Percentiles rank a stretch among this genome's conserved stretches.
Evolutionary conservation across 2,329 filamentous ascomycete species (phyloP).

Genomic region (Fusarium luffae): DNA sequence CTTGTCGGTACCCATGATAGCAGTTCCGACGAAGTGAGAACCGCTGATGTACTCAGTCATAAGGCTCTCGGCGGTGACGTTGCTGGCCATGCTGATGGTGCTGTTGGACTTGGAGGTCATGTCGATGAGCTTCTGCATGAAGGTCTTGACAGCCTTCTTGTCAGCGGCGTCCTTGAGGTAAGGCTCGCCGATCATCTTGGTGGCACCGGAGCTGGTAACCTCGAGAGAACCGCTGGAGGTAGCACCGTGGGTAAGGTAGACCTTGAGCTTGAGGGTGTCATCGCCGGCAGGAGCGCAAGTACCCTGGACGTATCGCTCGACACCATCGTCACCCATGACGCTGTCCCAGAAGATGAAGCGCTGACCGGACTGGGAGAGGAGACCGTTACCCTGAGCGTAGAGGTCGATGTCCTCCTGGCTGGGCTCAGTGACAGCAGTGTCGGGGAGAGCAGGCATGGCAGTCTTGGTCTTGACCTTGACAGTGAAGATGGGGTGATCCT

Average conservation of each 20-base stretch:
- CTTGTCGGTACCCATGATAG: conserved; percentile 68
- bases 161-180: conserved; percentile 50
- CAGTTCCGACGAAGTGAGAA: conserved; percentile 67
- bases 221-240: conserved; percentile 59
- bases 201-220: conserved; percentile 54
- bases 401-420: conserved; percentile 46
- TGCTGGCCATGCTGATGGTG: conserved; percentile 62
- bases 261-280: conserved; percentile 58
- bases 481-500: conserved; percentile 64
- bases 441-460: conserved; percentile 50
- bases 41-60: conserved; percentile 63
- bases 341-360: conserved; percentile 61
- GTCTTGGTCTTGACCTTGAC: conserved; percentile 55
- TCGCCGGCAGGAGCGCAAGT: conserved; percentile 57
- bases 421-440: conserved; percentile 42
- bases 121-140: conserved; percentile 71
- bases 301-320: conserved; percentile 55
- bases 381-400: conserved; percentile 52
- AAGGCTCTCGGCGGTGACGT: conserved; percentile 61
- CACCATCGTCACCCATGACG: conserved; percentile 54
- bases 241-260: conserved; percentile 63
- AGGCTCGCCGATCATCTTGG: conserved; percentile 54
- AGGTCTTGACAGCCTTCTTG: conserved; percentile 58
- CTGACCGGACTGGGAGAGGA: conserved; percentile 59
- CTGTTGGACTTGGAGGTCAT: conserved; percentile 69